These are phyloP conservation scores for Aspergillus proliferans DNA, from an alignment of 2,329 filamentous ascomycete species.

Conservation along the genomic window DNA sequence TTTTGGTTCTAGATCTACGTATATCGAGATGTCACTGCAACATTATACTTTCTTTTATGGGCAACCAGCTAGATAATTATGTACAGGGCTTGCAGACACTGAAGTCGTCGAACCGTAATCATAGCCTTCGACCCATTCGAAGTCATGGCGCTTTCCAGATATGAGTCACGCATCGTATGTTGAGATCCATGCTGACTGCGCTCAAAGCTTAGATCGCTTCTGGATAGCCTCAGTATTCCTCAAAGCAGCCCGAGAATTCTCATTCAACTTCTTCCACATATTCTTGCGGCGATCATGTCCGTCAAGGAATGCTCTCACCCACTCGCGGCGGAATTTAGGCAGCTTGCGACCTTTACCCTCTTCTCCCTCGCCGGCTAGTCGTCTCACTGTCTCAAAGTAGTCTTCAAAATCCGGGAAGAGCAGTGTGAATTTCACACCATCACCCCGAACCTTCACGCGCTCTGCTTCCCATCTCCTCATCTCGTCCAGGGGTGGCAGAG, in stretches of 20 bases:
- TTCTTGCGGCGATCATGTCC: neutral
- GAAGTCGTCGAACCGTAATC: too few relatives aligned
- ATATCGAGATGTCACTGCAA: too few relatives aligned
- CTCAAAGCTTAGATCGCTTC: neutral
- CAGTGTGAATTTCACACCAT: slow-evolving; percentile 39
- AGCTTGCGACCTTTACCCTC: neutral
- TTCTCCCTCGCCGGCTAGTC: slow-evolving; percentile 28
- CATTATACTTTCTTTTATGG: too few relatives aligned
- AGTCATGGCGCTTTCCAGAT: too few relatives aligned
- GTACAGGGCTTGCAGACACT: too few relatives aligned
- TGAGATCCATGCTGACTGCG: too few relatives aligned
- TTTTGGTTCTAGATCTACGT: too few relatives aligned
- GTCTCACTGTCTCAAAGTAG: slow-evolving; percentile 50
- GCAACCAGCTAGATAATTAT: too few relatives aligned
- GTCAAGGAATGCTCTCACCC: neutral
- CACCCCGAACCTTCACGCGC: neutral
- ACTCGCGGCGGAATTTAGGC: neutral
- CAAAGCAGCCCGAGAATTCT: neutral
- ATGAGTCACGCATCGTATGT: too few relatives aligned
- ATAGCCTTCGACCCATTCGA: too few relatives aligned
- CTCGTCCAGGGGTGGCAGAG: neutral
- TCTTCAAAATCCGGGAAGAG: slow-evolving; percentile 56
- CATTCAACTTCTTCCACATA: neutral
- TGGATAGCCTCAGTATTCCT: neutral
- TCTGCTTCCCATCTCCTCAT: neutral